These are phyloP conservation scores for Fraxinus dipetala DNA, from an alignment of 305 asterid species.

Conservation along the genomic window DNA sequence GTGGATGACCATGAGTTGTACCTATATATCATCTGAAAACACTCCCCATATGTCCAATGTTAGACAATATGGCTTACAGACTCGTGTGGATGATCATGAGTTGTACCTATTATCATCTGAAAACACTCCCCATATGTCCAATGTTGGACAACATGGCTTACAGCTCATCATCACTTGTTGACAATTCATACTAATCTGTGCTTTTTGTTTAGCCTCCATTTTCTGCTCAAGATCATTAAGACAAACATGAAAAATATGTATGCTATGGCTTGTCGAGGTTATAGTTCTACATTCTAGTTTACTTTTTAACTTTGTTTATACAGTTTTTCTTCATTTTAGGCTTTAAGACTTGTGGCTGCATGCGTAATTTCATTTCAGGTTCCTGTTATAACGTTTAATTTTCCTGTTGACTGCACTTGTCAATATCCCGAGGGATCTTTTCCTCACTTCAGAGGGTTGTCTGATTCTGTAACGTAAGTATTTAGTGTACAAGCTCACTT, in stretches of 20 bases:
- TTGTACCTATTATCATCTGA: not conserved
- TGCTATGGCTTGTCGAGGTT: not conserved
- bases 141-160: not conserved
- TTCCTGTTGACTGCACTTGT: conserved; percentile 86
- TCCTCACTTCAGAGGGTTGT: conserved; percentile 89
- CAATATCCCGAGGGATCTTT: conserved; percentile 80
- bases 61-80: not conserved
- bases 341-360: conserved; percentile 26
- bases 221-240: not conserved
- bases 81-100: not conserved
- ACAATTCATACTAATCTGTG: not conserved
- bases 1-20: not conserved
- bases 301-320: not conserved
- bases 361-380: conserved; percentile 52
- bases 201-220: not conserved
- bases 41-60: not conserved
- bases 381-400: conserved; percentile 86
- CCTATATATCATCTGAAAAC: not conserved
- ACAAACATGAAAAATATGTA: not conserved
- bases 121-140: not conserved
- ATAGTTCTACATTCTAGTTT: not conserved
- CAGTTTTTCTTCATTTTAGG: not conserved
- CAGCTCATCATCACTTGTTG: not conserved
- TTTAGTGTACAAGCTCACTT: conserved; percentile 7
- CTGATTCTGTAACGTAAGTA: conserved; percentile 89